A percentile compares a stretch with the other conserved stretches of the same genome.
These are phyloP conservation scores for Solanum paucissectum DNA, from an alignment of 257 asterid genomes.

Conservation along the genomic window DNA sequence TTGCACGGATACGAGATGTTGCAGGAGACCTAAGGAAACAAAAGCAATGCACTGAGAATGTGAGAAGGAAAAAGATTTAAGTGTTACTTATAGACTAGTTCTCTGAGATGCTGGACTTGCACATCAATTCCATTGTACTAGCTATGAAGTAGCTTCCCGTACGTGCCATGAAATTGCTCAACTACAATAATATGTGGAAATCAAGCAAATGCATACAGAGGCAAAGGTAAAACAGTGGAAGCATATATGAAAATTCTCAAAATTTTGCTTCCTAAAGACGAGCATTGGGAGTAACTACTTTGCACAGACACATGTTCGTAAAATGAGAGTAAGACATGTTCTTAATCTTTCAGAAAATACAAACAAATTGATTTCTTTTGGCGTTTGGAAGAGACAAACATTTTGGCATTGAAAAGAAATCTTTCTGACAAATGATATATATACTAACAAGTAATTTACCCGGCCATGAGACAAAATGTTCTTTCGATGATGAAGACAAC, in stretches of 20 bases:
- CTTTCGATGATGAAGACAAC: too few species aligned
- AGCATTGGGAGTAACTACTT: too few species aligned
- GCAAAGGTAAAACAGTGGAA: background rate
- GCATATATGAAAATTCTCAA: background rate
- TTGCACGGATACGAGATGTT: slow-evolving; percentile 23
- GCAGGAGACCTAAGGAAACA: slow-evolving; percentile 21
- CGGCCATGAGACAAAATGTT: too few species aligned
- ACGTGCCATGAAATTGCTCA: background rate
- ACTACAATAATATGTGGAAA: slow-evolving; percentile 4
- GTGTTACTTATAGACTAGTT: background rate
- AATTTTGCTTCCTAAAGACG: background rate
- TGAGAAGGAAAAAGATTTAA: background rate
- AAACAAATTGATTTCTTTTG: too few species aligned
- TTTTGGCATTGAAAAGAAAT: too few species aligned
- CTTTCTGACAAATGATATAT: too few species aligned
- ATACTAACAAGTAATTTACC: too few species aligned
- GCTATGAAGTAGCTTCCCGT: background rate
- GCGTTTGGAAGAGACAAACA: too few species aligned
- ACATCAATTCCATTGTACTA: background rate
- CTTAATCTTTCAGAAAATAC: too few species aligned
- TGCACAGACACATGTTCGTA: too few species aligned
- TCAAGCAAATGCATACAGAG: slow-evolving; percentile 1
- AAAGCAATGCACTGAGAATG: background rate
- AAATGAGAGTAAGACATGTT: too few species aligned
- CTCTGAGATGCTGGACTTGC: background rate